phyloP scores from a whole-genome alignment of 2,329 filamentous ascomycete genomes.

The Paecilomyces sp. region DNA sequence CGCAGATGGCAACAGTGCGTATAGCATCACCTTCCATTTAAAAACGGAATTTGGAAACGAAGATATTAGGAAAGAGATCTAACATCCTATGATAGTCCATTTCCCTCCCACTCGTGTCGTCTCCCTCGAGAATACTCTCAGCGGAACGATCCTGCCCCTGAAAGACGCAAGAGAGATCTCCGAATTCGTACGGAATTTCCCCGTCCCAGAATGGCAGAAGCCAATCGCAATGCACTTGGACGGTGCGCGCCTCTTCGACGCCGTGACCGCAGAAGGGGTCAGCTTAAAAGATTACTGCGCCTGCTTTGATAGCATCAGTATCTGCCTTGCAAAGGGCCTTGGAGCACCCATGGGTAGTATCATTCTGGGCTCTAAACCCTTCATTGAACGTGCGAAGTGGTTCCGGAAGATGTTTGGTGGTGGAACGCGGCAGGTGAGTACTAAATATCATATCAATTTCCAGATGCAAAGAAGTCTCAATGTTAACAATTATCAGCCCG shows the following conservation, averaged over 20 bases:
- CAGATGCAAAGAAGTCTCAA: background rate
- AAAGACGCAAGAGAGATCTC: constrained; percentile 22
- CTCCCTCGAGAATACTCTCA: constrained; percentile 21
- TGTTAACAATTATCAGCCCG: constrained; percentile 10
- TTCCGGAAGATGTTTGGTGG: constrained; percentile 27
- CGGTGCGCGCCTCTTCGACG: constrained; percentile 24
- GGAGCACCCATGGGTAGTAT: constrained; percentile 27
- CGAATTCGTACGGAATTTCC: constrained; percentile 16
- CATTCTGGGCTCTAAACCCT: constrained; percentile 17
- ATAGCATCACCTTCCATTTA: background rate
- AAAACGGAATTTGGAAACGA: background rate
- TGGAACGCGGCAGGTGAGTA: constrained; percentile 19
- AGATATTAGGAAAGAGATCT: background rate
- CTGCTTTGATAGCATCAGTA: constrained; percentile 25
- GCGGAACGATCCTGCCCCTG: constrained; percentile 19
- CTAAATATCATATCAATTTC: background rate
- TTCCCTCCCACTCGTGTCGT: constrained; percentile 23
- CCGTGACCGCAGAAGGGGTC: constrained; percentile 15
- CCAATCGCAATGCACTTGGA: constrained; percentile 24
- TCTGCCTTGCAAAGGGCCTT: constrained; percentile 26
- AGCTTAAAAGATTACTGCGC: constrained; percentile 20
- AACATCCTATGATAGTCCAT: constrained; percentile 11
- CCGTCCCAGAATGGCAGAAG: constrained; percentile 13
- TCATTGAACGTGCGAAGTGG: constrained; percentile 22
- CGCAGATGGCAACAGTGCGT: constrained; percentile 17